Base-by-base conservation (phyloP, 805 yeast species). In the Spathaspora hagerdaliae region DNA sequence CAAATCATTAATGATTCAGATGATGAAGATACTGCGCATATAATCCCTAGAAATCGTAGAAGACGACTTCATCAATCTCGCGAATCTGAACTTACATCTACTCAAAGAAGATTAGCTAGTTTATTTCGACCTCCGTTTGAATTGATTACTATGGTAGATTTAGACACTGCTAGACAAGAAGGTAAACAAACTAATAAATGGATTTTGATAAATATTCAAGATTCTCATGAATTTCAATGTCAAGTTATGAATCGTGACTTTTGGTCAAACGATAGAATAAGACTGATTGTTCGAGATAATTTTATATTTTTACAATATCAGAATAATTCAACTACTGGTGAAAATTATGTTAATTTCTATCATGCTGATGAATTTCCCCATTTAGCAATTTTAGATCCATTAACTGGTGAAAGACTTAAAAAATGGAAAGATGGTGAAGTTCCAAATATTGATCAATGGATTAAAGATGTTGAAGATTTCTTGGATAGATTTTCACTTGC, bases 51-150 rank as follows among this genome's bases (percentile, higher is more conserved):
- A 27, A 58, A 67, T 24, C 54, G 73, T 41, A 54, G 70, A 47
- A 50, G 64, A 41, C 47, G 51, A 12, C 42, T 50, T 31, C 55
- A 65, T 50, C 64, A 58, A 44, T 44, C 41, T 8, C 55, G 64
- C 46, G 48, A 58, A 36, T 43, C 44, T 15, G 73, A 71, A 41
- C 64, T 81, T 42, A 69, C 75, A 0, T 62, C 75, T 14, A 80
- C 74, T 41, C 89, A 79, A 64, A 74, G 81, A 51, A 73, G 95
- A 42, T 69, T 94, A 40, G 97, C 96, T 5, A 77, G 77, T 50
- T 71, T 94, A 27, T 94, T 92, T 64, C 75, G 92, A 50, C 98
- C 99, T 0, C 99, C 99, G 0, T 92, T 88, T 69, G 97, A 92
- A 54, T 68, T 94, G 31, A 89, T 94, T 57, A 74, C 82, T 15